Conservation (phyloP, 495 filamentous ascomycete genomes). For the Rusavskia elegans region DNA sequence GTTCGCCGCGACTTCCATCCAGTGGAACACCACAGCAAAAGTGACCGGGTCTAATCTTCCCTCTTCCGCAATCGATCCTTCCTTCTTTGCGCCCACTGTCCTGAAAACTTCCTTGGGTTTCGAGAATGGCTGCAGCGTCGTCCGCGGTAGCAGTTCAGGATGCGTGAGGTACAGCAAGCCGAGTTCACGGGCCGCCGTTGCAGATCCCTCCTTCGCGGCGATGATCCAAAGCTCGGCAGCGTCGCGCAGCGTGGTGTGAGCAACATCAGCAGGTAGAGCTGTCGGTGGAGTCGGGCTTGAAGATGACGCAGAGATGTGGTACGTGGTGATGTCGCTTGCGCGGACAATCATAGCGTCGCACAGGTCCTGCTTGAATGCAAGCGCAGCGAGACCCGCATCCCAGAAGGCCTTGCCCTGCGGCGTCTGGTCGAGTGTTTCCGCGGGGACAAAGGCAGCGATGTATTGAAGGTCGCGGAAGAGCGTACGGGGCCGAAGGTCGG, state of each 20-base stretch:
- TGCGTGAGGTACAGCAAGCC: slow-evolving; percentile 90
- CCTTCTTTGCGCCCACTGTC: slow-evolving; percentile 22
- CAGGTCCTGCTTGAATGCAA: slow-evolving; percentile 79
- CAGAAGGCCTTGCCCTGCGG: slow-evolving; percentile 86
- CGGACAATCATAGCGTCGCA: slow-evolving; percentile 82
- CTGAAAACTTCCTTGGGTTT: slow-evolving; percentile 85
- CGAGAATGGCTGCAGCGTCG: slow-evolving; percentile 60
- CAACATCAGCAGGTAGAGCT: slow-evolving; percentile 15
- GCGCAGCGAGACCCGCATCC: slow-evolving; percentile 77
- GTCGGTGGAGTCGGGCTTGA: neutral
- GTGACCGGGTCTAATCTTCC: slow-evolving; percentile 68
- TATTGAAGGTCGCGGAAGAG: slow-evolving; percentile 92
- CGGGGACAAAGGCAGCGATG: slow-evolving; percentile 81
- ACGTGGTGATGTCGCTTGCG: slow-evolving; percentile 49
- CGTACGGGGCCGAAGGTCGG: slow-evolving; percentile 67
- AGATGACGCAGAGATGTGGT: slow-evolving; percentile 25
- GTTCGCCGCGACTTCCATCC: slow-evolving; percentile 84
- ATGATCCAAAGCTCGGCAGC: slow-evolving; percentile 88
- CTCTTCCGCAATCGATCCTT: slow-evolving; percentile 32
- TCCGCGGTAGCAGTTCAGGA: slow-evolving; percentile 71
- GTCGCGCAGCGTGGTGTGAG: slow-evolving; percentile 55
- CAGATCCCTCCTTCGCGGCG: slow-evolving; percentile 82
- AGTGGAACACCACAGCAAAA: slow-evolving; percentile 94
- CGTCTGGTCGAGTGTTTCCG: slow-evolving; percentile 65
- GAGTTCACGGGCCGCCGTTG: slow-evolving; percentile 85